phyloP scores from a whole-genome alignment of 352 stramenopile genomes.

The Pythium dissotocum region DNA sequence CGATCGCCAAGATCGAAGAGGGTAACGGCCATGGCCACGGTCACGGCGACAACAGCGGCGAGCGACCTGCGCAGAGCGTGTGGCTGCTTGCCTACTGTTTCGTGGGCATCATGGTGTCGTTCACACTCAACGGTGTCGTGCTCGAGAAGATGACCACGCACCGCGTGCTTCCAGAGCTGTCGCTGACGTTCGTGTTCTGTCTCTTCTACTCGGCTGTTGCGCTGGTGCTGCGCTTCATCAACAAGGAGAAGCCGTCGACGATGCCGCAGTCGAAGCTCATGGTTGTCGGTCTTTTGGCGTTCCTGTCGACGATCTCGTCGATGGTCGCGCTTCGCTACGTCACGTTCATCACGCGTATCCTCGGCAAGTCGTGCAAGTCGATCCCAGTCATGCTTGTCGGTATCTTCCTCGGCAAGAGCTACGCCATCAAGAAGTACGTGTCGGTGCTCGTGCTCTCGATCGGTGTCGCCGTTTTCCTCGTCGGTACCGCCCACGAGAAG shows the following conservation, averaged over 20 bases:
- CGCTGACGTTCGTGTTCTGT: conserved; percentile 84
- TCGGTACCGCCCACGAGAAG: conserved; percentile 75
- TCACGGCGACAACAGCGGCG: conserved; percentile 12
- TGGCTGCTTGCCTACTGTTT: conserved; percentile 79
- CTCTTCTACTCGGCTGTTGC: conserved; percentile 74
- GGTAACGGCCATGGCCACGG: conserved; percentile 11
- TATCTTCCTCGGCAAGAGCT: conserved; percentile 73
- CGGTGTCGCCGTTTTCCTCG: conserved; percentile 75
- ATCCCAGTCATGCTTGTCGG: conserved; percentile 87
- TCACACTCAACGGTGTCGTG: conserved; percentile 79
- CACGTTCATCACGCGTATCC: conserved; percentile 83
- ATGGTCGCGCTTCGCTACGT: conserved; percentile 85
- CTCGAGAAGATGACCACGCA: conserved; percentile 87
- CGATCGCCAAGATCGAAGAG: conserved; percentile 32
- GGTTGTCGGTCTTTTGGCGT: conserved; percentile 67
- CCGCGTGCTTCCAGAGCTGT: conserved; percentile 78
- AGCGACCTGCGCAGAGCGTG: conserved; percentile 31
- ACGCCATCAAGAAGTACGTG: conserved; percentile 80
- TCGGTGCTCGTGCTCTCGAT: conserved; percentile 73
- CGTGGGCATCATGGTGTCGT: conserved; percentile 81
- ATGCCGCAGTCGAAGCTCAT: conserved; percentile 72
- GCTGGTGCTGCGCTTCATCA: conserved; percentile 50
- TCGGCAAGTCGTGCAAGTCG: conserved; percentile 89
- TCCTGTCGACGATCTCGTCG: conserved; percentile 79
- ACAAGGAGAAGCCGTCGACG: conserved; percentile 69